Base-by-base conservation (phyloP, 371 early-diverging fungal genomes). In the Mucor mucedo region DNA sequence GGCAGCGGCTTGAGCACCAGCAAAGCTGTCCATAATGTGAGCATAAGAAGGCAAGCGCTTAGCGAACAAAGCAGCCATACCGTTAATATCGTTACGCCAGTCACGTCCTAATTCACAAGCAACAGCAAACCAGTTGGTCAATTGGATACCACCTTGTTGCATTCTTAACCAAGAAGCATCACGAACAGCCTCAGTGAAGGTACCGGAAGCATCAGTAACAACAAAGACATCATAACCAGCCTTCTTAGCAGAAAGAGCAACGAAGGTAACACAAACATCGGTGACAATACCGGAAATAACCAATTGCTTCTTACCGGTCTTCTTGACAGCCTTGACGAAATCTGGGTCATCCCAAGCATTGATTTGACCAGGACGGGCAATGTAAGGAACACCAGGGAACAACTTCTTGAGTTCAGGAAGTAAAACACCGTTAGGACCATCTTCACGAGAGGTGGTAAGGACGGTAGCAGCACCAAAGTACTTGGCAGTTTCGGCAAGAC, bases 171-270 rank as follows among this genome's bases (percentile, higher is more conserved):
- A 73, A 40, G 73, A 48, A 52, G 73, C 70, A 54, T 57, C 56
- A 42, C 70, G 67, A 6, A 66, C 67, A 28, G 61, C 67, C 14
- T 49, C 52, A 27, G 11, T 40, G 55, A 70, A 70, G 4, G 66
- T 70, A 66, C 70, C 70, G 11, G 70, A 70, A 5, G 70, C 70
- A 66, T 70, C 70, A 9, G 66, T 70, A 28, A 70, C 70, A 50
- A 59, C 70, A 62, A 66, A 70, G 48, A 70, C 70, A n/a, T 70
- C 70, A 59, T 62, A 70, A 54, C 70, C 70, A 58, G 70, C 70
- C 52, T 60, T 62, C 55, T 62, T 69, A 38, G 73, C 73, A 70
- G 66, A 67, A 32, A 73, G 66, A 54, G 71, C 52, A 52, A 62
- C 66, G n/a, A 73, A 70, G 21, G 71, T 38, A 38, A 73, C 62